phyloP scores from a whole-genome alignment of 1,284 basidiomycete species.

The Marasmius oreades region DNA sequence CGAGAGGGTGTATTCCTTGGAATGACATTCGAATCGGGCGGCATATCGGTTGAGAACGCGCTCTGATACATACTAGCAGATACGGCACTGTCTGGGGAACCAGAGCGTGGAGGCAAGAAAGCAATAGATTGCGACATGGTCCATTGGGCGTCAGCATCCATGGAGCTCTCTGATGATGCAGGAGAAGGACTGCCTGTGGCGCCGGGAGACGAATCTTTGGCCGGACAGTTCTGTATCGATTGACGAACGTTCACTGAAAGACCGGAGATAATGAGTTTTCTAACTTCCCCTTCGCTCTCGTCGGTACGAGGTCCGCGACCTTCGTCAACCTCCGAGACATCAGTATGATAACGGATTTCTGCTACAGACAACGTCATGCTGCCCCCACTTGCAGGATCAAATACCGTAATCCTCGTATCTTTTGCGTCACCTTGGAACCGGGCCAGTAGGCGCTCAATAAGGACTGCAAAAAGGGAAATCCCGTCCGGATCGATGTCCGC shows the following conservation, averaged over 20 bases:
- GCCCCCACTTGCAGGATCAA: slow-evolving; percentile 54
- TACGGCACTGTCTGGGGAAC: slow-evolving; percentile 43
- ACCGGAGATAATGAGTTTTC: slow-evolving; percentile 23
- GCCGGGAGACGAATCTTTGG: slow-evolving; percentile 15
- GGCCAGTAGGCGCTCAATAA: slow-evolving; percentile 81
- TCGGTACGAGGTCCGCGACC: slow-evolving; percentile 3
- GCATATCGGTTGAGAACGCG: slow-evolving; percentile 46
- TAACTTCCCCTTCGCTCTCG: slow-evolving; percentile 9
- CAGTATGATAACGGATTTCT: slow-evolving; percentile 56
- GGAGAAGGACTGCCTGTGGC: slow-evolving; percentile 34
- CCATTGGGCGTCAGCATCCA: slow-evolving; percentile 64
- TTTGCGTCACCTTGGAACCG: slow-evolving; percentile 77
- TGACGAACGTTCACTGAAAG: slow-evolving; percentile 37
- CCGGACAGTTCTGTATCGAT: slow-evolving; percentile 24
- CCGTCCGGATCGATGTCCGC: slow-evolving; percentile 62
- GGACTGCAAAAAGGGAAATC: slow-evolving; percentile 79
- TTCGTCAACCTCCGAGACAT: slow-evolving; percentile 17
- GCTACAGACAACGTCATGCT: slow-evolving; percentile 57
- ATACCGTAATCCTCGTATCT: slow-evolving; percentile 64
- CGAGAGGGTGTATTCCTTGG: neutral
- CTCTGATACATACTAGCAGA: slow-evolving; percentile 71
- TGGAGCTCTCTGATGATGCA: slow-evolving; percentile 43
- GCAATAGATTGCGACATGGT: slow-evolving; percentile 76
- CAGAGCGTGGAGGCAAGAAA: slow-evolving; percentile 43
- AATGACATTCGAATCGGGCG: neutral